These are phyloP conservation scores for Chimonanthus praecox DNA, from an alignment of 164 flowering plant genomes.

Conservation along the genomic window DNA sequence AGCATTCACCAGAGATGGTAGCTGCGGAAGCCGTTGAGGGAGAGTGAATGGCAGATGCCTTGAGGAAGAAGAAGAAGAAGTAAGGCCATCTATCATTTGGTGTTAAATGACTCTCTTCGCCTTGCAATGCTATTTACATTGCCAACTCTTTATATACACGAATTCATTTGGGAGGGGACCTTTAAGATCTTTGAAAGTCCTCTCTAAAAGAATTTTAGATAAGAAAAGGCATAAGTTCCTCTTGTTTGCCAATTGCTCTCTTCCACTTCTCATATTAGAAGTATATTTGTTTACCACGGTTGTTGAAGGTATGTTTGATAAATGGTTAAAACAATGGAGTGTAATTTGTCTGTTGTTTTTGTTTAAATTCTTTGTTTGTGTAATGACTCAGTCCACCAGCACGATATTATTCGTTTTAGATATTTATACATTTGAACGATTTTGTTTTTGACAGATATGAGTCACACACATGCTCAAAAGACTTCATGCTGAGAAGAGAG, in stretches of 20 bases:
- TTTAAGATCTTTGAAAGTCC: not conserved
- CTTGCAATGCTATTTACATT: not conserved
- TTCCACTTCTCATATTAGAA: not conserved
- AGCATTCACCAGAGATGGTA: not conserved
- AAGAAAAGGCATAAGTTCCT: not conserved
- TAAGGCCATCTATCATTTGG: not conserved
- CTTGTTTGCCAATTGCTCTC: conserved; percentile 1
- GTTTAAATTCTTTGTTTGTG: too few relatives aligned
- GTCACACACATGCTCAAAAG: too few relatives aligned
- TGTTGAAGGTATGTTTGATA: too few relatives aligned
- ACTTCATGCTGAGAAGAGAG: too few relatives aligned
- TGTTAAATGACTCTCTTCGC: not conserved
- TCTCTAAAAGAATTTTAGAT: not conserved
- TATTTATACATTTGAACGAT: too few relatives aligned
- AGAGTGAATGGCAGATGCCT: conserved; percentile 5
- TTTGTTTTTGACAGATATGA: too few relatives aligned
- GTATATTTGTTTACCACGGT: not conserved
- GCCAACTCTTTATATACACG: conserved; percentile 4
- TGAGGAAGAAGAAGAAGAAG: not conserved
- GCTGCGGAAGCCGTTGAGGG: conserved; percentile 7
- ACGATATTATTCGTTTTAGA: too few relatives aligned
- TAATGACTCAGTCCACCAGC: too few relatives aligned
- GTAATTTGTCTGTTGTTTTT: too few relatives aligned
- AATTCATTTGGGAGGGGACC: not conserved
- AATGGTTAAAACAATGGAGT: too few relatives aligned